These are phyloP conservation scores for Aspergillus bridgeri DNA, from an alignment of 495 filamentous ascomycete species.

Conservation along the genomic window DNA sequence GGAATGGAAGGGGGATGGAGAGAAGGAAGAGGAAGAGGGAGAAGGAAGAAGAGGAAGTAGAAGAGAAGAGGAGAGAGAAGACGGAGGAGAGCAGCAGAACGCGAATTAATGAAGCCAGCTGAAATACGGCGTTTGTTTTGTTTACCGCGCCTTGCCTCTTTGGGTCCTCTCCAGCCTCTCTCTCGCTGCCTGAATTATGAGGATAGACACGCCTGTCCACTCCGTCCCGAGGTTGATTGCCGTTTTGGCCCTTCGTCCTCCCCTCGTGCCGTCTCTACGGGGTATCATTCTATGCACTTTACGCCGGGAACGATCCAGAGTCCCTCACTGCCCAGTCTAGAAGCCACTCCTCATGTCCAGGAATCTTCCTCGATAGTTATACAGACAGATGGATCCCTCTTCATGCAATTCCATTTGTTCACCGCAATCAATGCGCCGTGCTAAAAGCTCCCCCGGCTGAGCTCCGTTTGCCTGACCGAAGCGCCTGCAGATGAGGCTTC, in stretches of 20 bases:
- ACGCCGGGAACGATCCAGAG: neutral
- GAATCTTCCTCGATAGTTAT: neutral
- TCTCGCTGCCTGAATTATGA: conserved; percentile 9
- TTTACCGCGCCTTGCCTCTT: conserved; percentile 31
- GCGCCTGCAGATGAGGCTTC: conserved; percentile 6
- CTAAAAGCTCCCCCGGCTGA: neutral
- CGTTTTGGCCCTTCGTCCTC: neutral
- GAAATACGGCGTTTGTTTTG: conserved; percentile 24
- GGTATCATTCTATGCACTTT: neutral
- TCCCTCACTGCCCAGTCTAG: neutral
- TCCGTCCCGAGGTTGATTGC: neutral
- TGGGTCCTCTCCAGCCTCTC: conserved; percentile 10
- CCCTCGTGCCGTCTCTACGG: neutral
- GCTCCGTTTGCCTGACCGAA: neutral
- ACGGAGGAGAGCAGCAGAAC: conserved; percentile 9
- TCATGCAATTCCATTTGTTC: conserved; percentile 1
- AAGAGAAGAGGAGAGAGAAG: conserved; percentile 11
- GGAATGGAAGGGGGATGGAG: conserved; percentile 26
- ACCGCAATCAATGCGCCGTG: conserved; percentile 3
- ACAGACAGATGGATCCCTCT: neutral
- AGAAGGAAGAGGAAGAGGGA: conserved; percentile 12
- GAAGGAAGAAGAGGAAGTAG: conserved; percentile 12
- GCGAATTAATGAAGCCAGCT: too few species aligned
- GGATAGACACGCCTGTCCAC: too few species aligned
- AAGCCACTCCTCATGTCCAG: neutral